Evolutionary conservation across 1,139 yeast genomes (phyloP).

Genomic region (Yamadazyma diospyri): DNA sequence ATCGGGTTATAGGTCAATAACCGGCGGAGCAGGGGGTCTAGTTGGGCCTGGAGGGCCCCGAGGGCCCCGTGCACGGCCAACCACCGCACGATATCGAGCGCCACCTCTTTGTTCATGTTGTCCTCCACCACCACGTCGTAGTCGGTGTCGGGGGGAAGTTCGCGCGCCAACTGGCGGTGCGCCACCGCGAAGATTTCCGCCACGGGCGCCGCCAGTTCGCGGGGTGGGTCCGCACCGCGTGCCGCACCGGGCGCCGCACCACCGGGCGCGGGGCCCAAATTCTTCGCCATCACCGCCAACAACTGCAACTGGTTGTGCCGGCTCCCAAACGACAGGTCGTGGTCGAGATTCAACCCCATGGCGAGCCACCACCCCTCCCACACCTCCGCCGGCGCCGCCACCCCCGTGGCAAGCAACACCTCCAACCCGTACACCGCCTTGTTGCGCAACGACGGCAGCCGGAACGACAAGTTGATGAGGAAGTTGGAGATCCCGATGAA

Average conservation of each 20-base stretch:
- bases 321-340: slow-evolving; percentile 7
- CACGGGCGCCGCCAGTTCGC: neutral
- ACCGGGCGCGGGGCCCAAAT: slow-evolving; percentile 1
- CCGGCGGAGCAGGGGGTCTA: slow-evolving; percentile 18
- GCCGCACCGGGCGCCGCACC: neutral
- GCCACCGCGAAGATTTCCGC: slow-evolving; percentile 5
- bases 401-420: slow-evolving; percentile 15
- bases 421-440: slow-evolving; percentile 58
- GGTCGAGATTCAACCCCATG: slow-evolving; percentile 8
- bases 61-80: neutral
- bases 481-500: slow-evolving; percentile 31
- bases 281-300: slow-evolving; percentile 10
- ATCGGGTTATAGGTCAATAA: slow-evolving; percentile 63
- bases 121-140: slow-evolving; percentile 34
- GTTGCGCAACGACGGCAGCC: slow-evolving; percentile 44
- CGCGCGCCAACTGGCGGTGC: slow-evolving; percentile 1
- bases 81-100: slow-evolving; percentile 38
- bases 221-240: neutral
- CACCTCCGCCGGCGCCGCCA: slow-evolving; percentile 3
- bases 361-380: slow-evolving; percentile 8
- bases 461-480: slow-evolving; percentile 38
- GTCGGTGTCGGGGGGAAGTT: slow-evolving; percentile 37
- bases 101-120: slow-evolving; percentile 44
- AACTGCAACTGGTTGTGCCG: slow-evolving; percentile 10
- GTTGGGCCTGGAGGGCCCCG: neutral